Conservation (phyloP, 805 yeast species). For the Saccharomycopsis selenospora region DNA sequence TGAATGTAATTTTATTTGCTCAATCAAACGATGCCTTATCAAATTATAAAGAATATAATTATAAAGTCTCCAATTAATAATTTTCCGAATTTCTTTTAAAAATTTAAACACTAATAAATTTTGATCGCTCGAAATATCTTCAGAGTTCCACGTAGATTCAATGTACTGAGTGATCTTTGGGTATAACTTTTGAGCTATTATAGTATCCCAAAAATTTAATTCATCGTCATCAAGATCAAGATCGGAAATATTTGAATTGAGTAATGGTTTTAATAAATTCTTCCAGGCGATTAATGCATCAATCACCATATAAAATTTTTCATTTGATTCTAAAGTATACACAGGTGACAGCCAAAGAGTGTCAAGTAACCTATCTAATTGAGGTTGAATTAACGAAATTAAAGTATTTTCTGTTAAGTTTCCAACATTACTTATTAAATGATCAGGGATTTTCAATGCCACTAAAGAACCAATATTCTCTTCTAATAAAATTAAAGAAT, state of each 20-base stretch:
- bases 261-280: not conserved
- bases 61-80: not conserved
- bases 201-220: slow-evolving; percentile 19
- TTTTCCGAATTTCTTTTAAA: slow-evolving; percentile 24
- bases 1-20: not conserved
- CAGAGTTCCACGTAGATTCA: slow-evolving; percentile 16
- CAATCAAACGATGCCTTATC: not conserved
- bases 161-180: slow-evolving; percentile 5
- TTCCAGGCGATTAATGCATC: not conserved
- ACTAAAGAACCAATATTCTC: not conserved
- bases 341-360: not conserved
- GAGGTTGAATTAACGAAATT: not conserved
- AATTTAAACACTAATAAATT: slow-evolving; percentile 9
- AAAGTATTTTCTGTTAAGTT: not conserved
- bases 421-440: not conserved
- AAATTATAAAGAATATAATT: slow-evolving; percentile 1
- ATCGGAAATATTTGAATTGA: no score
- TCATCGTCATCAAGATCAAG: slow-evolving; percentile 22
- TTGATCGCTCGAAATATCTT: slow-evolving; percentile 25
- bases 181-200: slow-evolving; percentile 10
- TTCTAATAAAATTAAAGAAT: not conserved
- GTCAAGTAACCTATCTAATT: not conserved
- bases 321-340: not conserved
- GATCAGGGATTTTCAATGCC: not conserved
- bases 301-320: not conserved